Conservation (phyloP, 495 filamentous ascomycete species). For the Penicillium coffeae region DNA sequence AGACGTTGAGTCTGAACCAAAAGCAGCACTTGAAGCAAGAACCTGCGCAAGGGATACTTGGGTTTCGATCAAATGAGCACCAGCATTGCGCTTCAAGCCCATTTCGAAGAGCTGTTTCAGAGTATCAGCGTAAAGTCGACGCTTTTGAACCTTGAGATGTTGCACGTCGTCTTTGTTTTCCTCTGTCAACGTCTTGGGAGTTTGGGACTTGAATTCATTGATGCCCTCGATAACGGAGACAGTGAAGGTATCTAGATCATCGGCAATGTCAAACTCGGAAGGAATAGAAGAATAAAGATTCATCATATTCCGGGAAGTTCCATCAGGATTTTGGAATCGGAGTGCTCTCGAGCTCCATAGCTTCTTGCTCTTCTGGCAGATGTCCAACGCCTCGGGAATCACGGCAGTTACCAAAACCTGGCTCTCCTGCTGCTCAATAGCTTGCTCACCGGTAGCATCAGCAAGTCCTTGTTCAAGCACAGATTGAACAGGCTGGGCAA, state of each 20-base stretch:
- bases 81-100: constrained; percentile 80
- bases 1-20: constrained; percentile 23
- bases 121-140: constrained; percentile 85
- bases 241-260: constrained; percentile 63
- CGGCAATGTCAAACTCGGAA: constrained; percentile 50
- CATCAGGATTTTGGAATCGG: constrained; percentile 64
- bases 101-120: constrained; percentile 77
- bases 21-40: constrained; percentile 49
- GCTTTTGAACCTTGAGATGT: constrained; percentile 85
- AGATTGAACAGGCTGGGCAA: constrained; percentile 65
- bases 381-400: constrained; percentile 41
- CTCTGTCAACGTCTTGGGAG: constrained; percentile 68
- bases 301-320: constrained; percentile 61
- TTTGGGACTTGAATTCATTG: constrained; percentile 70
- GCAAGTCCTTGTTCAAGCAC: constrained; percentile 65
- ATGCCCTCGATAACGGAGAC: constrained; percentile 63
- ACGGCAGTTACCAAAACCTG: constrained; percentile 15
- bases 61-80: constrained; percentile 59
- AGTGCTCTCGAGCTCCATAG: constrained; percentile 60
- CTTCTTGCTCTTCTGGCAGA: constrained; percentile 50
- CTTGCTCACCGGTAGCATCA: constrained; percentile 35
- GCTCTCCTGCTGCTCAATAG: constrained; percentile 12
- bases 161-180: constrained; percentile 78
- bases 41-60: constrained; percentile 69
- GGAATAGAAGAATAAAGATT: constrained; percentile 50